A percentile compares a stretch with the other conserved stretches of the same genome.
These are phyloP conservation scores for Penicillium expansum DNA, from an alignment of 2,329 filamentous ascomycete species.

Conservation along the genomic window DNA sequence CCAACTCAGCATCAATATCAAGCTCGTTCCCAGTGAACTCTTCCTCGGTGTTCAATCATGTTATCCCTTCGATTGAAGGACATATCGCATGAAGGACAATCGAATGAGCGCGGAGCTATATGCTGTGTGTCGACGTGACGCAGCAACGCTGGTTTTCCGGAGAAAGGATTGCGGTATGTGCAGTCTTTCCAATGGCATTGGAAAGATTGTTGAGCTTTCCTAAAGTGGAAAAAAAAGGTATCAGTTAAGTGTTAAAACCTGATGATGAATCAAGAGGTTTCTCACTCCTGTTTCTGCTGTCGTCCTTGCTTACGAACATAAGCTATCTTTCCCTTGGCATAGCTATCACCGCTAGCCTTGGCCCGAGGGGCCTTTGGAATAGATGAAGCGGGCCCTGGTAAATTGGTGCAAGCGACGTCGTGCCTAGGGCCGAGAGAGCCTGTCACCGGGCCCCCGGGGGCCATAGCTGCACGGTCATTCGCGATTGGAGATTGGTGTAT, in stretches of 20 bases:
- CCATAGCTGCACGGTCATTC: background rate
- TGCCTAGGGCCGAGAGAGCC: background rate
- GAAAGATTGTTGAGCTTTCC: background rate
- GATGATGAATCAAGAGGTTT: background rate
- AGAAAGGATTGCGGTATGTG: background rate
- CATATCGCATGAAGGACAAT: background rate
- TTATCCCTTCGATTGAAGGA: conserved; percentile 1
- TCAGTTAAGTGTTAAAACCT: background rate
- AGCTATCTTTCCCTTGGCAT: background rate
- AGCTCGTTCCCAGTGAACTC: background rate
- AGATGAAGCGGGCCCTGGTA: background rate
- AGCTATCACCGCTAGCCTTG: no score
- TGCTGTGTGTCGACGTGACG: conserved; percentile 1
- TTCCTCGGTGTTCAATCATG: background rate
- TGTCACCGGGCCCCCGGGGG: no score
- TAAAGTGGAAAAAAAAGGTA: background rate
- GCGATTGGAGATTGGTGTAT: background rate
- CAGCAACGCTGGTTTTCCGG: background rate
- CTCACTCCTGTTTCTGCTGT: background rate
- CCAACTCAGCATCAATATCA: background rate
- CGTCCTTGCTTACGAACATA: background rate
- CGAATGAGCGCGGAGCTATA: background rate
- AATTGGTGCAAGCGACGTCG: background rate
- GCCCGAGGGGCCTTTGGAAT: accelerated
- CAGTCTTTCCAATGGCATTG: background rate